Evolutionary conservation across 2,329 filamentous ascomycete genomes (phyloP).

Genomic region (Xylaria digitata): DNA sequence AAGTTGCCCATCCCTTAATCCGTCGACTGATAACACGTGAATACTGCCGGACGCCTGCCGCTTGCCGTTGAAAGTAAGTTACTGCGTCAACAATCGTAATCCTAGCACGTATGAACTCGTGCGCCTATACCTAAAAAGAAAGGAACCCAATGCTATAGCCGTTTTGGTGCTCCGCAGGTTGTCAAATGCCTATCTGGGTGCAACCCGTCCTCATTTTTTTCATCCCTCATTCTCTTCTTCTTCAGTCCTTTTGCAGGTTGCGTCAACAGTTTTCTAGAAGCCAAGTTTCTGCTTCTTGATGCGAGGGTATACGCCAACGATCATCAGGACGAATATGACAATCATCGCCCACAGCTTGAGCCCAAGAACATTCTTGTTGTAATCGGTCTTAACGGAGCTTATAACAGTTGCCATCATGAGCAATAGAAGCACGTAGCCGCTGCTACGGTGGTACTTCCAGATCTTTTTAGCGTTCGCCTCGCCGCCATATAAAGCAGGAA

Average conservation of each 20-base stretch:
- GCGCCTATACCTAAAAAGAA: slow-evolving; percentile 6
- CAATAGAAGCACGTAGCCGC: slow-evolving; percentile 78
- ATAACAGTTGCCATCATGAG: slow-evolving; percentile 79
- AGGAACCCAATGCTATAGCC: slow-evolving; percentile 3
- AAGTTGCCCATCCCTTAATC: neutral
- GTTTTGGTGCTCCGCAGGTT: neutral
- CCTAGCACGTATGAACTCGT: slow-evolving; percentile 3
- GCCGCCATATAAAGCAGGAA: slow-evolving; percentile 79
- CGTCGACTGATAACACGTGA: neutral
- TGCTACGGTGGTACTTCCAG: slow-evolving; percentile 89
- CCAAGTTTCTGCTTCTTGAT: slow-evolving; percentile 87
- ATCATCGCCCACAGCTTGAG: slow-evolving; percentile 82
- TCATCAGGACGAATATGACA: slow-evolving; percentile 71
- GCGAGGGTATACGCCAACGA: slow-evolving; percentile 79
- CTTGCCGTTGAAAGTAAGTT: slow-evolving; percentile 7
- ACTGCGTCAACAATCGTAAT: neutral
- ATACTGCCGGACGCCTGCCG: slow-evolving; percentile 25
- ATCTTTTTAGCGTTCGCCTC: slow-evolving; percentile 81
- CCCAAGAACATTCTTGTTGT: slow-evolving; percentile 73
- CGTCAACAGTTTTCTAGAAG: slow-evolving; percentile 46
- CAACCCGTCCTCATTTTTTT: neutral
- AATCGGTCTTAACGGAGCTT: slow-evolving; percentile 81
- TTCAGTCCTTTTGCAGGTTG: neutral
- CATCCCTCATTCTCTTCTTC: slow-evolving; percentile 4
- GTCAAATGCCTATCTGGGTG: neutral